Base-by-base conservation (phyloP, 352 stramenopile species). In the Phytophthora idaei region DNA sequence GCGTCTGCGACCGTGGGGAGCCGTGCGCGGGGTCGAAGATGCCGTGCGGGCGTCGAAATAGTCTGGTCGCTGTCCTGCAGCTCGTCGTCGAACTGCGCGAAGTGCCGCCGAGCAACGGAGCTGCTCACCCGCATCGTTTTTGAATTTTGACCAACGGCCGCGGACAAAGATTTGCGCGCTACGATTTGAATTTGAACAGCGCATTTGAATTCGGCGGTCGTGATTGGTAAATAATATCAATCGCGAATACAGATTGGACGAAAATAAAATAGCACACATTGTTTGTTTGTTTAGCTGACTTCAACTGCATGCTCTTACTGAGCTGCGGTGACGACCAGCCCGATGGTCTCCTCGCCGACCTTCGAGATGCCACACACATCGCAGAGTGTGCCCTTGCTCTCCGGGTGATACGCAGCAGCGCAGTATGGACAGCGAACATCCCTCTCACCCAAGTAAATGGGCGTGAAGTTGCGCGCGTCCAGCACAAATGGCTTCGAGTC, bases 401-500 rank as follows among this genome's bases (percentile, higher is more conserved):
- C 75, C 14, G 81, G 79, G 28, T 72, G 72, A 82, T 99, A 99
- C 32, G 77, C 73, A 29, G 97, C 96, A 49, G 83, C 89, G 80
- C 95, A 99, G 80, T 98, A 99, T 46, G 97, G 96, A 63, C 97
- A 99, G 57, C 94, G 94, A 36, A 97, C 81, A 57, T 90, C 85
- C n/a, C 73, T 79, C 11, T 92, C 78, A 41, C 93, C 95, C 27
- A 93, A 56, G 67, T 99, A 99, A 62, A 99, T 97, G 1, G 98
- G 98, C 59, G 90, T 96, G 71, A 99, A 94, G 48, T 90, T 89
- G 60, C 90, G 81, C 63, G 91, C 97, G 69, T 98, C 98, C 54
- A 99, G 90, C 57, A 83, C 83, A 73, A 99, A 99, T 4, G 93
- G 83, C 75, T 98, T 98, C 48, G 90, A 90, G 76, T 99, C 96